Evolutionary conservation across 2,329 filamentous ascomycete genomes (phyloP), one percentile per base, ranked within the genome.

Genomic region (Fusarium sp.): DNA sequence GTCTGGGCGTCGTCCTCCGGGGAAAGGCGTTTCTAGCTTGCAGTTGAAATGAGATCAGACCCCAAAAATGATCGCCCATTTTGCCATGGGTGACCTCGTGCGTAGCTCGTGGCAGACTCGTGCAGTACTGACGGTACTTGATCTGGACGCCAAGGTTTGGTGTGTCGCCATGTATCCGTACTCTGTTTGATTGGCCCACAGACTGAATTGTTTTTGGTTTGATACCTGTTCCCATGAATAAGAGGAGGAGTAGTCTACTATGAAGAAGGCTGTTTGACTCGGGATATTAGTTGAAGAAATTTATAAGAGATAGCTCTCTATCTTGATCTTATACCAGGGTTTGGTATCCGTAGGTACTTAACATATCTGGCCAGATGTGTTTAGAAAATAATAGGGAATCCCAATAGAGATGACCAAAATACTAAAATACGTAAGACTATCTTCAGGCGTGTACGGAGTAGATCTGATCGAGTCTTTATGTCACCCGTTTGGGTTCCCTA

Each of bases 21-120:
- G 60, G 39, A 67, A 67, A 54, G 20, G 56, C 46, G 34, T 10
- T n/a, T 36, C n/a, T 36, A 36, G 34, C 34, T 36, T 36, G 34
- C 34, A 54, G 50, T 39, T 47, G 42, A 57, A 51, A 53, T 56
- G 38, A 68, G 51, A 50, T 50, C 51, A 14, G 43, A 43, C 43
- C 50, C 52, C 63, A 67, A 54, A 49, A 42, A 56, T 48, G 65
- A 68, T 68, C 56, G 56, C 17, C 61, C 66, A 46, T 54, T 26
- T 36, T 50, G 51, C 47, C 53, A 56, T 56, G 46, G 54, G 39
- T 49, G 45, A 52, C 56, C 65, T 50, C 45, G 56, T 62, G 55
- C 47, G 53, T 68, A 39, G 45, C 65, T 68, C 65, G 65, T 68
- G 65, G 65, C 20, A 66, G 45, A 47, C 49, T 68, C 34, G 59